Evolutionary conservation across 2,329 filamentous ascomycete species (phyloP).

Genomic region (Fusarium sp.): DNA sequence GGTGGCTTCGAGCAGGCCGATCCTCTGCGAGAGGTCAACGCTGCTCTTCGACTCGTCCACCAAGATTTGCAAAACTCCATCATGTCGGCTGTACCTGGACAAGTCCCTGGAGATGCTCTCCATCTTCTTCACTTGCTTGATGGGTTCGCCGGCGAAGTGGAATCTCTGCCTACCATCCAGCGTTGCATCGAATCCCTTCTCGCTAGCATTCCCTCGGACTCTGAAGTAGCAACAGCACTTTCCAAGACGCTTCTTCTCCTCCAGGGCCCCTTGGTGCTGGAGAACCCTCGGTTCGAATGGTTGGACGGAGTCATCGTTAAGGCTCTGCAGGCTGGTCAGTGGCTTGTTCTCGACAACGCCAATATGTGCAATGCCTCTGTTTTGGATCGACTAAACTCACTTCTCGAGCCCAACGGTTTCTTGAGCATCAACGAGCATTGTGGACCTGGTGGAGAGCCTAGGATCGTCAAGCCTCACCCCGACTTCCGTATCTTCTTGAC

Average conservation of each 20-base stretch:
- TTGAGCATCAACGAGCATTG: conserved; percentile 95
- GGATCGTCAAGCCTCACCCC: conserved; percentile 80
- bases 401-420: conserved; percentile 88
- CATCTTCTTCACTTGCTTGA: conserved; percentile 61
- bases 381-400: conserved; percentile 89
- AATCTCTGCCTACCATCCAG: conserved; percentile 51
- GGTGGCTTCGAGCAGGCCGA: conserved; percentile 97
- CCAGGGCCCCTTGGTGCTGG: conserved; percentile 62
- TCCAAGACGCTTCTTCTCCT: conserved; percentile 60
- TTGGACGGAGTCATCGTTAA: conserved; percentile 91
- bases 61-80: conserved; percentile 61
- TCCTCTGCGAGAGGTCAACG: conserved; percentile 73
- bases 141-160: conserved; percentile 50
- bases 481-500: conserved; percentile 94
- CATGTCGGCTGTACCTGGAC: conserved; percentile 57
- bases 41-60: conserved; percentile 58
- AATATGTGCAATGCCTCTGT: conserved; percentile 97
- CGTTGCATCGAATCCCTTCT: conserved; percentile 52
- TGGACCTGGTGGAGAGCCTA: conserved; percentile 78
- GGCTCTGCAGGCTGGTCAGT: conserved; percentile 83
- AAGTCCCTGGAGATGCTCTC: conserved; percentile 57
- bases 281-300: conserved; percentile 91
- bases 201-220: conserved; percentile 52
- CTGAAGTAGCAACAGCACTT: conserved; percentile 58
- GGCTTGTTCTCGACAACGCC: conserved; percentile 95